Evolutionary conservation across 306 rosid genomes (phyloP).

Genomic region (Begonia peltatifolia): DNA sequence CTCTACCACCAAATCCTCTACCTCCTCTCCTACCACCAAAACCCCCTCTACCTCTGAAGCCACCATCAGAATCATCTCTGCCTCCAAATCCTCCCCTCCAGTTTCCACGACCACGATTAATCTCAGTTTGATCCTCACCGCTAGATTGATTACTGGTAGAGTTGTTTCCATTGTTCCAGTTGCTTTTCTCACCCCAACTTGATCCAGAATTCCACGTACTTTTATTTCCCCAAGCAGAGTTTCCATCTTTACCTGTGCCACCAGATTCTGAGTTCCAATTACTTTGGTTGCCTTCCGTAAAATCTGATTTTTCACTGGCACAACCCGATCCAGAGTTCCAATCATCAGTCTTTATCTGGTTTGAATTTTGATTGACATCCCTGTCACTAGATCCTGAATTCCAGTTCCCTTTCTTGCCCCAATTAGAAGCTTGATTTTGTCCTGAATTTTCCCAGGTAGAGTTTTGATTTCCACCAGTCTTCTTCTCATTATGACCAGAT

Average conservation of each 20-base stretch:
- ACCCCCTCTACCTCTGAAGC: constrained; percentile 37
- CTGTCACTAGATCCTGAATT: constrained; percentile 1
- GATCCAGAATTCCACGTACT: constrained; percentile 1
- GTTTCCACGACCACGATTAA: constrained; percentile 11
- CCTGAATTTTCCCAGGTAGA: background rate
- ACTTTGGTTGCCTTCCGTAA: constrained; percentile 3
- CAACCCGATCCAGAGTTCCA: constrained; percentile 25
- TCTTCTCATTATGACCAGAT: background rate
- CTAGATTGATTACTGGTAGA: constrained; percentile 5
- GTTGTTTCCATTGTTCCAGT: constrained; percentile 22
- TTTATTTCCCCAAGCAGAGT: constrained; percentile 19
- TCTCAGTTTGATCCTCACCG: constrained; percentile 17
- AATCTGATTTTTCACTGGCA: background rate
- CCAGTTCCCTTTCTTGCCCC: constrained; percentile 2
- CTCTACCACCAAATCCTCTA: constrained; percentile 24
- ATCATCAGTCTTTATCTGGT: constrained; percentile 28
- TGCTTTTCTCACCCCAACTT: constrained; percentile 19
- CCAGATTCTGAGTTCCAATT: constrained; percentile 10
- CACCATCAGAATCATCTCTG: constrained; percentile 6
- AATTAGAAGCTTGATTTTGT: constrained; percentile 1
- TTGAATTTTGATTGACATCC: constrained; percentile 13
- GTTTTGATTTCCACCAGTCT: background rate
- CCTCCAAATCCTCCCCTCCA: constrained; percentile 12
- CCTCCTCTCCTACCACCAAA: constrained; percentile 39
- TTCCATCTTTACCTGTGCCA: constrained; percentile 3